These are phyloP conservation scores for Ceratobasidium sp. DNA, from an alignment of 1,284 basidiomycete species.

Conservation along the genomic window DNA sequence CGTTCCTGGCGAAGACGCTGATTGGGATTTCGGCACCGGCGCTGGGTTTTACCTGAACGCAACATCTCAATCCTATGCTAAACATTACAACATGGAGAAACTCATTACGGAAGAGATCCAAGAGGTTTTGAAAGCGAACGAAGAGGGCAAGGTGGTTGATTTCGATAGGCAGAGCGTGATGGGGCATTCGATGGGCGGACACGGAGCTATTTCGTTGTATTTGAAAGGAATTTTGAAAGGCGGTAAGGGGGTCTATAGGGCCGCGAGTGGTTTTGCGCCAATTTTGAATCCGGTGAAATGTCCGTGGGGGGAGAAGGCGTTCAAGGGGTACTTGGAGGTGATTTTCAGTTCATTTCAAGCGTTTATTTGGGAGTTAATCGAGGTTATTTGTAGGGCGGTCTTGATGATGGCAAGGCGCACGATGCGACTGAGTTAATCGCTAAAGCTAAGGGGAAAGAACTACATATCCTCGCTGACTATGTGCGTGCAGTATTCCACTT, in stretches of 20 bases:
- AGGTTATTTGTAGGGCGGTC: slow-evolving; percentile 63
- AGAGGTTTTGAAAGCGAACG: slow-evolving; percentile 71
- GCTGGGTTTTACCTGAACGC: slow-evolving; percentile 97
- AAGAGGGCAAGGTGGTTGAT: slow-evolving; percentile 13
- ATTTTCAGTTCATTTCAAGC: not conserved
- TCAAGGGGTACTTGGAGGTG: slow-evolving; percentile 84
- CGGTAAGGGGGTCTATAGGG: slow-evolving; percentile 76
- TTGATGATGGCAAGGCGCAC: slow-evolving; percentile 83
- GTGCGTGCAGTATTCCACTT: slow-evolving; percentile 59
- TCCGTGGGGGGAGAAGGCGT: slow-evolving; percentile 95
- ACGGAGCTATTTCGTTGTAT: slow-evolving; percentile 94
- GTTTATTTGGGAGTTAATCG: not conserved
- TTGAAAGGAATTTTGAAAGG: slow-evolving; percentile 62
- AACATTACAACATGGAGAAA: slow-evolving; percentile 93
- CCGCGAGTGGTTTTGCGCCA: slow-evolving; percentile 94
- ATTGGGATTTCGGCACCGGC: slow-evolving; percentile 94
- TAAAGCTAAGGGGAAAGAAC: slow-evolving; percentile 69
- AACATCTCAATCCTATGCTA: slow-evolving; percentile 81
- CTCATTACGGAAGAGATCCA: slow-evolving; percentile 88
- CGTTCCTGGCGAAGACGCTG: slow-evolving; percentile 83
- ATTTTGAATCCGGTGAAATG: slow-evolving; percentile 87
- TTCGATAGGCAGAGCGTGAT: slow-evolving; percentile 53
- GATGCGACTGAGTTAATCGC: slow-evolving; percentile 90
- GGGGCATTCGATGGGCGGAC: slow-evolving; percentile 95
- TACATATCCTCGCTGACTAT: slow-evolving; percentile 88